phyloP scores from a whole-genome alignment of 2,329 filamentous ascomycete species.

The Penicillium sp. region DNA sequence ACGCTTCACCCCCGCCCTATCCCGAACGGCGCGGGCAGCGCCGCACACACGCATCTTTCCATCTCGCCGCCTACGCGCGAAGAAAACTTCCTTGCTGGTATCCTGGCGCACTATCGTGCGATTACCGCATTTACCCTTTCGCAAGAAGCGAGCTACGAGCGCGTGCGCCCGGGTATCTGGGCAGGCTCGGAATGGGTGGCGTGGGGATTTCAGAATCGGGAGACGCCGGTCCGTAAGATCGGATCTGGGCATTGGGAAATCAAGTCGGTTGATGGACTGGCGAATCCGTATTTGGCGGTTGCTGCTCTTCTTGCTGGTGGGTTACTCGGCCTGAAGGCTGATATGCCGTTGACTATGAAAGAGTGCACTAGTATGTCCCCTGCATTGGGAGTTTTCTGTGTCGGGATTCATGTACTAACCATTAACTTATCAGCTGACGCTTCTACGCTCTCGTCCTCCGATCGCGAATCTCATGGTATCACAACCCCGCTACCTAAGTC shows the following conservation, averaged over 20 bases:
- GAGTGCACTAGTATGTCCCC: slow-evolving; percentile 47
- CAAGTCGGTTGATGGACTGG: slow-evolving; percentile 29
- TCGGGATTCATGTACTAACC: neutral
- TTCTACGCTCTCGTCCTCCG: neutral
- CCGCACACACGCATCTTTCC: slow-evolving; percentile 29
- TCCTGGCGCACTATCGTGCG: slow-evolving; percentile 24
- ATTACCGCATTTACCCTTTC: slow-evolving; percentile 28
- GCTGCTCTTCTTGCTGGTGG: slow-evolving; percentile 25
- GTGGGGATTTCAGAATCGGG: slow-evolving; percentile 30
- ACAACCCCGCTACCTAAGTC: slow-evolving; percentile 18
- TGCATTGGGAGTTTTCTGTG: accelerated
- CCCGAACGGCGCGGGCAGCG: slow-evolving; percentile 18
- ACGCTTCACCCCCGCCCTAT: slow-evolving; percentile 25
- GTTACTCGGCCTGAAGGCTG: slow-evolving; percentile 11
- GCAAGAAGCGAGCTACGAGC: slow-evolving; percentile 24
- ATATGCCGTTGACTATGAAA: too few relatives aligned
- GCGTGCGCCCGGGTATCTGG: slow-evolving; percentile 27
- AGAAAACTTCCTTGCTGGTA: slow-evolving; percentile 26
- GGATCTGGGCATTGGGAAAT: slow-evolving; percentile 25
- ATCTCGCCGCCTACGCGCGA: slow-evolving; percentile 12
- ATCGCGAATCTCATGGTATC: slow-evolving; percentile 39
- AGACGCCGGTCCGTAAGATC: slow-evolving; percentile 25
- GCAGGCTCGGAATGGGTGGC: slow-evolving; percentile 27
- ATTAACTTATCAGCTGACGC: neutral
- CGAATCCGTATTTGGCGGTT: slow-evolving; percentile 30